Conservation (phyloP, 1,284 basidiomycete genomes). For the Tausonia pullulans region DNA sequence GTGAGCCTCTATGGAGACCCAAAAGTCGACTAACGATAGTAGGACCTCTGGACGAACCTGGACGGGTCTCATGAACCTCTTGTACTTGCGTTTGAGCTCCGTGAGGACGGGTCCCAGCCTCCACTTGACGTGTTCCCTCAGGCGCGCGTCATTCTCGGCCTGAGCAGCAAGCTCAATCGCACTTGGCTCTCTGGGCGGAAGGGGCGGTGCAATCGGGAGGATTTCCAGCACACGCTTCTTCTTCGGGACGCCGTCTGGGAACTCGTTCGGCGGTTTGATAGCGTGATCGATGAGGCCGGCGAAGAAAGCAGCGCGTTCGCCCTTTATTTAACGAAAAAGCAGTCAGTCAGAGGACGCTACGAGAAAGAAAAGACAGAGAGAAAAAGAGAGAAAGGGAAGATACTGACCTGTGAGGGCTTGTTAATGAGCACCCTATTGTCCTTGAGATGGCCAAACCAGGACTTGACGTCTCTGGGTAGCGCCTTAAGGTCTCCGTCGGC, state of each 20-base stretch:
- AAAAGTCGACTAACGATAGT: background rate
- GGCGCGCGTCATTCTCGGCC: conserved; percentile 64
- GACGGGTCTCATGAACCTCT: conserved; percentile 74
- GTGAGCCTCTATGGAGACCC: background rate
- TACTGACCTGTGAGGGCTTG: conserved; percentile 37
- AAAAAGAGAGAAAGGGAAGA: background rate
- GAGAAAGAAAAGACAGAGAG: background rate
- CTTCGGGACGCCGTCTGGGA: conserved; percentile 79
- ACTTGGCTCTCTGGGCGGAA: conserved; percentile 72
- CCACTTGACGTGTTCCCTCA: conserved; percentile 74
- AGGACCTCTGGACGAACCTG: conserved; percentile 44
- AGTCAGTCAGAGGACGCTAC: background rate
- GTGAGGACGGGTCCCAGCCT: conserved; percentile 74
- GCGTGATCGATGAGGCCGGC: conserved; percentile 56
- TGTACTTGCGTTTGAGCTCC: conserved; percentile 87
- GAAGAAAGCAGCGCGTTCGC: conserved; percentile 69
- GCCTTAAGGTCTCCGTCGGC: conserved; percentile 63
- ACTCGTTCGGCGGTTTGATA: conserved; percentile 66
- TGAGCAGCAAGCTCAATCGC: conserved; percentile 74
- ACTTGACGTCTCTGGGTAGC: conserved; percentile 69
- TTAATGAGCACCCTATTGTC: conserved; percentile 61
- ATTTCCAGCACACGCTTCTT: conserved; percentile 74
- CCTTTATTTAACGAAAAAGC: conserved; percentile 17
- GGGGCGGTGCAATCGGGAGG: conserved; percentile 77
- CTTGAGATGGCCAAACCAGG: conserved; percentile 77